Percentiles rank a stretch among this genome's conserved stretches.
Conservation (phyloP, 2,329 filamentous ascomycete species). For the Epicoccum sorghinum region DNA sequence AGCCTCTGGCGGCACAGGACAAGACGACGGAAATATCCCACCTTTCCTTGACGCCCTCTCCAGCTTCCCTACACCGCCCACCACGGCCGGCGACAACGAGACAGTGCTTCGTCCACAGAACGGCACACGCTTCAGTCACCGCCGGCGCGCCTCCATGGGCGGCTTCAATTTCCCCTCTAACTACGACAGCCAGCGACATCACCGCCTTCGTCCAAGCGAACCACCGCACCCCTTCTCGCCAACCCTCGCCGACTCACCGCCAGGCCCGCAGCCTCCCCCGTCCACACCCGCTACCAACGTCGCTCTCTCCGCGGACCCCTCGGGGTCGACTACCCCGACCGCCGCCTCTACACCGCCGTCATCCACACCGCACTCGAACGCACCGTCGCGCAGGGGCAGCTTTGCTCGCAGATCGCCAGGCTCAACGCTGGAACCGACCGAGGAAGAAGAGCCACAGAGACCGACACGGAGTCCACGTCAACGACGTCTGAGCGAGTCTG, state of each 20-base stretch:
- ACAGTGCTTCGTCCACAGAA: slow-evolving; percentile 61
- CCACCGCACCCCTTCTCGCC: slow-evolving; percentile 49
- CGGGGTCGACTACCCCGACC: slow-evolving; percentile 54
- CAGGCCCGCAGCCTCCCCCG: slow-evolving; percentile 66
- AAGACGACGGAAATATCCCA: slow-evolving; percentile 51
- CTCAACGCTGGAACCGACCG: slow-evolving; percentile 51
- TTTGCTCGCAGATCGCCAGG: slow-evolving; percentile 49
- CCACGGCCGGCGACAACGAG: slow-evolving; percentile 56
- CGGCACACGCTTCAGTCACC: slow-evolving; percentile 60
- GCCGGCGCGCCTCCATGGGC: slow-evolving; percentile 61
- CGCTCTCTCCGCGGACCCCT: slow-evolving; percentile 61
- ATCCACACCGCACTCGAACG: slow-evolving; percentile 43
- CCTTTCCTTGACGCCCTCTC: slow-evolving; percentile 60
- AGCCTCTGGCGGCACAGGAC: slow-evolving; percentile 52
- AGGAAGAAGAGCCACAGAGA: slow-evolving; percentile 49
- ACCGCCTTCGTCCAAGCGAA: slow-evolving; percentile 51
- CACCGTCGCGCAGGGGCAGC: slow-evolving; percentile 48
- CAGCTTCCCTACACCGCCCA: slow-evolving; percentile 54
- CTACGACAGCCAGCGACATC: slow-evolving; percentile 61
- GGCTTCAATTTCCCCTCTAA: slow-evolving; percentile 58
- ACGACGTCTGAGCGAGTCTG: slow-evolving; percentile 64
- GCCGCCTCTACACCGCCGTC: slow-evolving; percentile 40
- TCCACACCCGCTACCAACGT: slow-evolving; percentile 66
- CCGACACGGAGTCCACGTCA: slow-evolving; percentile 54
- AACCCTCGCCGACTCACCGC: slow-evolving; percentile 60